Evolutionary conservation across 257 asterid species (phyloP).

Genomic region (Solanum clarkiae): DNA sequence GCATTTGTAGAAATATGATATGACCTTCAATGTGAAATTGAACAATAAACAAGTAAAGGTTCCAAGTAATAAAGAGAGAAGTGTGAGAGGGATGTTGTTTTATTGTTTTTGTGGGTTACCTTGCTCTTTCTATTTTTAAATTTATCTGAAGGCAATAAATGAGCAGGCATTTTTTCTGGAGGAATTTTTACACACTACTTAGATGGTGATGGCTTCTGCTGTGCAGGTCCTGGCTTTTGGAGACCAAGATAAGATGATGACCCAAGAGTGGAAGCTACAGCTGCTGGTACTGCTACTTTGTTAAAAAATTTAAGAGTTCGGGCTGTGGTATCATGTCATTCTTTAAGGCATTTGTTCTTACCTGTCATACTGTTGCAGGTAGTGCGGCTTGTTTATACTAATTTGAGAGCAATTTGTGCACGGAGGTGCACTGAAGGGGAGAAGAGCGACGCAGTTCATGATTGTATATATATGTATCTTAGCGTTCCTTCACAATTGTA

Average conservation of each 20-base stretch:
- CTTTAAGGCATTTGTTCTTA: not conserved
- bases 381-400: not conserved
- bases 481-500: not conserved
- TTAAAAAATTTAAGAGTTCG: not conserved
- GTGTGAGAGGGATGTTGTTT: not conserved
- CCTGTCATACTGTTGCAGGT: not conserved
- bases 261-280: not conserved
- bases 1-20: not conserved
- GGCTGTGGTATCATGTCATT: not conserved
- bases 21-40: not conserved
- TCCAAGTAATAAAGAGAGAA: not conserved
- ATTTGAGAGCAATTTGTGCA: not conserved
- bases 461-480: not conserved
- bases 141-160: not conserved
- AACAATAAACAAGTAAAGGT: not conserved
- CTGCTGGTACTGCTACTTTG: conserved; percentile 2
- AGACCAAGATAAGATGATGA: conserved; percentile 46
- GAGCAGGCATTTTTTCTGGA: not conserved
- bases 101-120: not conserved
- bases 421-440: not conserved
- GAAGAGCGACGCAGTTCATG: not conserved
- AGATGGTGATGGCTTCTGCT: not conserved
- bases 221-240: conserved; percentile 69
- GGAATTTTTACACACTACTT: not conserved
- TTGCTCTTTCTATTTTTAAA: not conserved